Evolutionary conservation across 768 basidiomycete species (phyloP), one percentile per base, ranked within the genome.

Genomic region (Mycena vitilis): DNA sequence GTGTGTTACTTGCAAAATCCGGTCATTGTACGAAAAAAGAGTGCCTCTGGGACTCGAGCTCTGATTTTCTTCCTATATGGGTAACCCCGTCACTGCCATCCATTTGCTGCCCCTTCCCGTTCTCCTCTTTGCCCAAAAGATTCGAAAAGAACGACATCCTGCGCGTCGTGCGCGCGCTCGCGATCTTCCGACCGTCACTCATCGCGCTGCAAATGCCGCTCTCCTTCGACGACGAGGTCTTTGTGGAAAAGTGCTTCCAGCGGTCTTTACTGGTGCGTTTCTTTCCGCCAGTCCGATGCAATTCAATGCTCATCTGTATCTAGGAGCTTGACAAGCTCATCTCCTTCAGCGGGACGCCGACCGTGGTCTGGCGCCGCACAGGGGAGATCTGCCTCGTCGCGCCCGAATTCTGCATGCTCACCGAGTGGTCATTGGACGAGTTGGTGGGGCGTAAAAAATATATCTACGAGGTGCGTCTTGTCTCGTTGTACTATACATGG

Each of bases 151-250:
- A 94, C 78, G 96, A 98, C 75, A 95, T 96, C 69, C 80, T 99
- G 49, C 94, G 95, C 65, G 91, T 99, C 73, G 96, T 98, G 51
- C 91, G 96, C 60, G 95, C 96, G 36, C 85, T 99, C 63, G 96
- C 97, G 22, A 94, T 97, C 44, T 96, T 95, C 78, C 88, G 97
- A 63, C 97, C 97, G n/a, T 96, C 95, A 65, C 86, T 99, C 63
- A 99, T 99, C 74, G 97, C 97, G 34, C 82, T 99, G 60, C 96
- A 98, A 87, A 98, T 98, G 96, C 95, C 97, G 36, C 84, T 99
- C 78, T 93, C 95, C 20, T 89, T 95, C 65, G 96, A 98, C 74
- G 97, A 99, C 81, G 97, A 98, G 78, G 87, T 97, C 3, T 98
- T 99, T 78, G 92, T 97, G 58, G 97, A 99, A 81, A 91, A 91